Conservation (phyloP, 164 flowering plant species). For the Magnolia changhungtana region DNA sequence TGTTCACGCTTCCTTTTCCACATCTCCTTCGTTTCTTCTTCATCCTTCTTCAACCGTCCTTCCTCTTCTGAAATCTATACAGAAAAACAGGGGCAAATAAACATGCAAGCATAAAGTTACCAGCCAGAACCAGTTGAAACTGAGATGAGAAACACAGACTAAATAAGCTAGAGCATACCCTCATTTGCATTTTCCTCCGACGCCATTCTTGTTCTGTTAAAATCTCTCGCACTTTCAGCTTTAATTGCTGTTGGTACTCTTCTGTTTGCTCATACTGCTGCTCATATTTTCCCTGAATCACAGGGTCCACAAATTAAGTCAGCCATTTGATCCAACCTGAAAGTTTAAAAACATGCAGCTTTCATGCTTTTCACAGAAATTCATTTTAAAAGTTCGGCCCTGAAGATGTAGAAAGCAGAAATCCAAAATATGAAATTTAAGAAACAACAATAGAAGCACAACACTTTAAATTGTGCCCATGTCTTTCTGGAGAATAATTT, state of each 20-base stretch:
- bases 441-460: not conserved
- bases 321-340: not conserved
- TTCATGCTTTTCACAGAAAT: not conserved
- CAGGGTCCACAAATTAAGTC: not conserved
- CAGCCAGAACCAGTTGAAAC: not conserved
- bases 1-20: conserved; percentile 99
- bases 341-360: not conserved
- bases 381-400: not conserved
- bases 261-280: conserved; percentile 75
- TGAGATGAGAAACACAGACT: not conserved
- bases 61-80: conserved; percentile 94
- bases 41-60: conserved; percentile 94
- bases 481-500: too few relatives aligned
- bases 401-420: not conserved
- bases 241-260: conserved; percentile 79
- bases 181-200: conserved; percentile 93
- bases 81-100: conserved; percentile 4
- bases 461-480: not conserved
- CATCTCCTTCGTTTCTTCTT: conserved; percentile 92
- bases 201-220: conserved; percentile 99
- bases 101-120: conserved; percentile 1
- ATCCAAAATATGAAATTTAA: conserved; percentile 7
- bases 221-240: conserved; percentile 74
- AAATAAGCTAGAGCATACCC: conserved; percentile 39
- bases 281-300: conserved; percentile 78